phyloP scores from a whole-genome alignment of 139 green algal genomes.

The Zygnema cylindricum region DNA sequence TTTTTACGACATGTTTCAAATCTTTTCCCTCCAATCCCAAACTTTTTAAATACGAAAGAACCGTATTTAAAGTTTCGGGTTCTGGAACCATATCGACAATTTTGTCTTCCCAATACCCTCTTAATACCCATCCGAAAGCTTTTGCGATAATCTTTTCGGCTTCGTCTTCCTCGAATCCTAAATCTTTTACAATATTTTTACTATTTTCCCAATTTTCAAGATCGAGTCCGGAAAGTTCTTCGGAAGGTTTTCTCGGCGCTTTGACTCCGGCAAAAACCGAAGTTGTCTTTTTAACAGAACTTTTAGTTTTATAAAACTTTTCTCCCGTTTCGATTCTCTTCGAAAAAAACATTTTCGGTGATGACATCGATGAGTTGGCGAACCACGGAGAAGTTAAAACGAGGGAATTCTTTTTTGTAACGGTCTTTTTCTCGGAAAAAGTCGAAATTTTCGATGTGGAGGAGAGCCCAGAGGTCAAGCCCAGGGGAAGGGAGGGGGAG shows the following conservation, averaged over 20 bases:
- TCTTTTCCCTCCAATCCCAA: slow-evolving; percentile 6
- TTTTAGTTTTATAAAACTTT: too few relatives aligned
- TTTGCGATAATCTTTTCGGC: slow-evolving; percentile 22
- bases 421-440: too few relatives aligned
- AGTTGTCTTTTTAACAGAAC: background rate
- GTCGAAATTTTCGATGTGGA: too few relatives aligned
- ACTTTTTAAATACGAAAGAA: background rate
- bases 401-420: background rate
- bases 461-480: too few relatives aligned
- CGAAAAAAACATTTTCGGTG: too few relatives aligned
- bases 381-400: background rate
- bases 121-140: slow-evolving; percentile 36
- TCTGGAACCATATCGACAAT: slow-evolving; percentile 31
- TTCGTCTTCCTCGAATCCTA: slow-evolving; percentile 8
- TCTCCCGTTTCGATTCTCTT: background rate
- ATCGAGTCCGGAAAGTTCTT: background rate
- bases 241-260: background rate
- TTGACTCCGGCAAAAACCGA: background rate
- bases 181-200: background rate
- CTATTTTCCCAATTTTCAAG: slow-evolving; percentile 5
- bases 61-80: background rate
- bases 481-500: too few relatives aligned
- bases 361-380: background rate
- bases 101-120: slow-evolving; percentile 47
- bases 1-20: background rate